Evolutionary conservation across 2,329 filamentous ascomycete genomes (phyloP), one percentile per base, ranked within the genome.

Genomic region (Neospermospora avenae): DNA sequence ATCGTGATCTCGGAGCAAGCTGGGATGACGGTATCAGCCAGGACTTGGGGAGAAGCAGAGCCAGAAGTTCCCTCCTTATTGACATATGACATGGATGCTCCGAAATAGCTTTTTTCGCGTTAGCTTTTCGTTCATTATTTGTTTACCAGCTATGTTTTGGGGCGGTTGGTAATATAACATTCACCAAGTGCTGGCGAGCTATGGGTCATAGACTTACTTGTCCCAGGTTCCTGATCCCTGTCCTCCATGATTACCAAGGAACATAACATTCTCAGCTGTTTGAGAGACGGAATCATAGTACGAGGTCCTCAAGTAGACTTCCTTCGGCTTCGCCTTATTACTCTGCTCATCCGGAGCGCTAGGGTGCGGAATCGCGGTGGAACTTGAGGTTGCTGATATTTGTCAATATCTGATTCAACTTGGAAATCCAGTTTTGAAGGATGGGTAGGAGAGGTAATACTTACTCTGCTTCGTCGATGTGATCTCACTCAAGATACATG

Each of bases 211-310:
- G 10, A 68, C 71, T 64, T 74, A 78, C 76, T 75, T 73, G 72
- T 84, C 79, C 64, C 79, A 84, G 20, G 78, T 77, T 55, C 83
- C 84, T 31, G 82, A 85, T 42, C 79, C 78, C 37, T 77, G 70
- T 41, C 81, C 83, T 60, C 84, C 83, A 60, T 78, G 70, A 68
- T 85, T 81, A 65, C 84, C 84, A 37, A 86, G 72, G 73, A 86
- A 87, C 31, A 79, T 78, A 24, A 87, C 69, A 14, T 83, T 82
- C 22, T 83, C 76, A 20, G 78, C 74, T 58, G 73, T 75, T 41
- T 75, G 72, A 8, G 67, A 64, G 11, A 68, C 69, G 7, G 80
- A 74, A 55, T 77, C 72, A 65, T 82, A 83, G 67, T 79, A 81
- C 25, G 76, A 77, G 55, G 78, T 74, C 39, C 79, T 75, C 48